Conservation (phyloP, 352 stramenopile genomes). For the Phytophthora citrophthora region DNA sequence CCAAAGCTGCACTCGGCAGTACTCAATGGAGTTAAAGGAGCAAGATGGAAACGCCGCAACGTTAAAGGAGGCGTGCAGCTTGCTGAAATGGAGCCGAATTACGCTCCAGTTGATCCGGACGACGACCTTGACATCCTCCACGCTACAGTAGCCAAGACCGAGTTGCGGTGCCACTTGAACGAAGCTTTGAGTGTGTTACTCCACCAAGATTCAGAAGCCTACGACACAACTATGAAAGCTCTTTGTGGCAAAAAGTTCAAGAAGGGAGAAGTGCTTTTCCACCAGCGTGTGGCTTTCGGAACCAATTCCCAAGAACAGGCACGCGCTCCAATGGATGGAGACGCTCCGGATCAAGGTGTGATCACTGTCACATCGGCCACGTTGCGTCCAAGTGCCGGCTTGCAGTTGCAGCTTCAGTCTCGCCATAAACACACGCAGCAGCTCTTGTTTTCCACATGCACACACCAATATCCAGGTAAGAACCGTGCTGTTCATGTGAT, state of each 20-base stretch:
- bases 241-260: conserved; percentile 59
- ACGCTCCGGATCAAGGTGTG: conserved; percentile 29
- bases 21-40: conserved; percentile 38
- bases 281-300: conserved; percentile 42
- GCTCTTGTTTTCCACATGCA: conserved; percentile 60
- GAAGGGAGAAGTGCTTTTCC: conserved; percentile 54
- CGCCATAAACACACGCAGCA: conserved; percentile 54
- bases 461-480: conserved; percentile 48
- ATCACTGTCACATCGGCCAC: conserved; percentile 46
- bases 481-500: conserved; percentile 57
- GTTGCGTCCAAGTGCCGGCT: conserved; percentile 32
- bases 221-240: conserved; percentile 53
- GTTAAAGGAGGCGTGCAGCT: conserved; percentile 48
- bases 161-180: conserved; percentile 63
- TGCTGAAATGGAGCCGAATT: conserved; percentile 47
- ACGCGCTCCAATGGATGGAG: conserved; percentile 14
- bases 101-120: conserved; percentile 35
- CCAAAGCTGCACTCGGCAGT: conserved; percentile 58
- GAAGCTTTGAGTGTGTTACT: conserved; percentile 65
- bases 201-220: conserved; percentile 44
- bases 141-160: conserved; percentile 50
- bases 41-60: conserved; percentile 41
- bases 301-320: conserved; percentile 25
- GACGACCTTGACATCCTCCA: conserved; percentile 55
- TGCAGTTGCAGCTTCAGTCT: conserved; percentile 37